Evolutionary conservation across 305 asterid genomes (phyloP), one percentile per base, ranked within the genome.

Genomic region (Fraxinus ornus): DNA sequence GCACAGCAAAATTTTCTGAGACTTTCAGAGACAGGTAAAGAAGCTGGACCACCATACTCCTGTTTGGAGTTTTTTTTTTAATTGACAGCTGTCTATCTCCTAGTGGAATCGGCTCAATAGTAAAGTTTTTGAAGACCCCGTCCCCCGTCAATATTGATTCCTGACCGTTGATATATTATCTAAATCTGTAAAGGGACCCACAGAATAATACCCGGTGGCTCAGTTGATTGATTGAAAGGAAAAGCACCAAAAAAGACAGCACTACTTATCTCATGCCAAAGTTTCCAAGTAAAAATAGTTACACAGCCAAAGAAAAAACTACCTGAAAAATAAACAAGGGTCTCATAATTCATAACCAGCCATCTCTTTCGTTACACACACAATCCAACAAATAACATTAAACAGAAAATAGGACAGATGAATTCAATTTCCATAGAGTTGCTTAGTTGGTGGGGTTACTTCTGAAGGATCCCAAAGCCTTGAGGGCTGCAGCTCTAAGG

Each of bases 391-490:
- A 37, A 64, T 9, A 81, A 78, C 75, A 84, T 81, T 66, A 83
- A 75, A 21, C 79, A 26, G 60, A 76, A n/a, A 35, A 71, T 70
- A 52, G 24, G 17, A 77, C 44, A 37, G 39, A 80, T 74, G 26
- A 74, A 57, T 49, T 78, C 75, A 83, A 81, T 79, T 60, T 74
- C 5, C 7, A 32, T 3, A 47, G 19, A 47, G 19, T 47, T 47
- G 57, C 62, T 89, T 81, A 93, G 88, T 92, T 94, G 52, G 95
- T 84, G 13, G 98, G 91, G 84, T 91, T 93, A 93, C 97, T 94
- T 83, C 98, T 91, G 94, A 94, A 94, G 24, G 98, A 94, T 76
- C 97, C 97, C 91, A 94, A 82, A 17, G 98, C 98, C 87, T 93
- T 93, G 0, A 89, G 83, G 0, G 95, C 97, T 12, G 88, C 93